phyloP scores from a whole-genome alignment of 129 eudicot species.

The Flaveria trinervia region DNA sequence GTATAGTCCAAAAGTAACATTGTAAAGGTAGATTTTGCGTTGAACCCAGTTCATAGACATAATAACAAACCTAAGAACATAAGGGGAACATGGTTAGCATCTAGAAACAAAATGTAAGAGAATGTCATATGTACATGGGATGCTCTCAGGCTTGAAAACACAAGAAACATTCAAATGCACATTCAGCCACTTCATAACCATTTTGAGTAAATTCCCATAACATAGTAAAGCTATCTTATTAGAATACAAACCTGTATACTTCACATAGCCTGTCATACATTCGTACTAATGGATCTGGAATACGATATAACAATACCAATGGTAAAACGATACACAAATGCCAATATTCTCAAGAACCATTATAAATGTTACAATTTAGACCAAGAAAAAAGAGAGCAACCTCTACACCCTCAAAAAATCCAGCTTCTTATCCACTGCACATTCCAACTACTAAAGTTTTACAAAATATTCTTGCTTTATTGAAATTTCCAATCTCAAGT shows the following conservation, averaged over 20 bases:
- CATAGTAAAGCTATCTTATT: background rate
- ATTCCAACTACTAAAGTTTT: background rate
- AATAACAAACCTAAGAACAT: slow-evolving; percentile 25
- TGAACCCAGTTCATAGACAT: slow-evolving; percentile 77
- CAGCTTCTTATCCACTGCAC: background rate
- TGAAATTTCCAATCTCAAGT: background rate
- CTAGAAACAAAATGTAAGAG: background rate
- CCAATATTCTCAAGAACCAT: background rate
- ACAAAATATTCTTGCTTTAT: background rate
- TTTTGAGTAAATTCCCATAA: background rate
- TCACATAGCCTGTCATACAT: background rate
- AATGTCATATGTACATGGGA: background rate
- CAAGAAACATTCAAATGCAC: background rate
- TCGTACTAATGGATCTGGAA: background rate
- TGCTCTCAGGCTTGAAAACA: slow-evolving; percentile 18
- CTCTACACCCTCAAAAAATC: background rate
- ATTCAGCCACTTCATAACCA: background rate
- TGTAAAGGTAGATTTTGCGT: slow-evolving; percentile 85
- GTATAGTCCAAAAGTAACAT: slow-evolving; percentile 88
- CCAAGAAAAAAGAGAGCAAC: background rate
- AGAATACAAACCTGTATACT: background rate
- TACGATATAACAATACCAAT: background rate
- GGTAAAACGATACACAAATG: background rate
- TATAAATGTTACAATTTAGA: background rate
- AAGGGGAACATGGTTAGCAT: background rate